Conservation (phyloP, 257 asterid species). For the Solanum chiquidenum region DNA sequence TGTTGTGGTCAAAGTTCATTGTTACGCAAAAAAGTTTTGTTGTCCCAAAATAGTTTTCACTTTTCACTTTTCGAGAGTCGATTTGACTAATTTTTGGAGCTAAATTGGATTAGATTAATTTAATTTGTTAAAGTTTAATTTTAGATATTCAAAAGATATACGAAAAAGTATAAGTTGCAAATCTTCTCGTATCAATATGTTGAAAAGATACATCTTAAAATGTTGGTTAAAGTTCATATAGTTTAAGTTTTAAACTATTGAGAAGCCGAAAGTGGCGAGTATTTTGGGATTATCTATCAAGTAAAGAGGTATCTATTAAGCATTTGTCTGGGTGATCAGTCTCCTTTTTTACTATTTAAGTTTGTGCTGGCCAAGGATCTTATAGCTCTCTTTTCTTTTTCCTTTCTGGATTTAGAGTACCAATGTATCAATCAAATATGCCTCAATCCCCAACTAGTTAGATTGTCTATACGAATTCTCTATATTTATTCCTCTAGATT, state of each 20-base stretch:
- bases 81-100: neutral
- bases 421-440: neutral
- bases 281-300: neutral
- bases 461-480: neutral
- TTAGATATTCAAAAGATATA: neutral
- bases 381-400: neutral
- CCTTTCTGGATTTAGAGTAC: neutral
- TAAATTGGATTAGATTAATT: neutral
- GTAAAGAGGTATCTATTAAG: neutral
- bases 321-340: constrained; percentile 8
- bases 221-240: neutral
- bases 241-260: neutral
- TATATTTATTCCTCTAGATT: neutral
- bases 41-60: neutral
- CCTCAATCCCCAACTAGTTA: neutral
- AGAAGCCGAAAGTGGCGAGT: neutral
- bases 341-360: neutral
- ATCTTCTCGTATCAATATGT: neutral
- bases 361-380: neutral
- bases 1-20: neutral
- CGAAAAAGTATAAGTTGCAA: neutral
- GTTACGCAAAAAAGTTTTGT: neutral
- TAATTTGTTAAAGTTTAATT: neutral
- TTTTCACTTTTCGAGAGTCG: neutral
- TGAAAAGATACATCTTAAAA: neutral